phyloP scores from a whole-genome alignment of 306 rosid species.

The Vicia villosa region DNA sequence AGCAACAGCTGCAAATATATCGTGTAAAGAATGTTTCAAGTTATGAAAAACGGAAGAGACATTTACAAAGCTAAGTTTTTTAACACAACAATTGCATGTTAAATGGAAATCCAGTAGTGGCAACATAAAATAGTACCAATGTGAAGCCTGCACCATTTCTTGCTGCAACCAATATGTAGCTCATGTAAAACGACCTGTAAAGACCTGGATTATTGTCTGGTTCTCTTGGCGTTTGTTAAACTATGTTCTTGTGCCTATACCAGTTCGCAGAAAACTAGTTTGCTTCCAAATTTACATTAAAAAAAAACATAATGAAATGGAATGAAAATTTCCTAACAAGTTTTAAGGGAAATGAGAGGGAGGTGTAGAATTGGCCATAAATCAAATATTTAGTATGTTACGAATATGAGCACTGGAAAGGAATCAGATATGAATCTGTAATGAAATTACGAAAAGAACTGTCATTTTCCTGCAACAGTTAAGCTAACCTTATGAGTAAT shows the following conservation, averaged over 20 bases:
- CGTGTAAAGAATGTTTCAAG: conserved; percentile 24
- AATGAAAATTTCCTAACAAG: background rate
- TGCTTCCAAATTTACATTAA: conserved; percentile 12
- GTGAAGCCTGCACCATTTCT: conserved; percentile 25
- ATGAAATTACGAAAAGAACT: background rate
- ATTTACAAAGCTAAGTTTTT: conserved; percentile 23
- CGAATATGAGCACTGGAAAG: too few species aligned
- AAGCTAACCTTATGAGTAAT: conserved; percentile 13
- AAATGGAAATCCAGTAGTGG: conserved; percentile 26
- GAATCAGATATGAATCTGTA: conserved; percentile 19
- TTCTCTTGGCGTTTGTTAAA: conserved; percentile 38
- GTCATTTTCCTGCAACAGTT: conserved; percentile 2
- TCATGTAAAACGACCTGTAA: conserved; percentile 34
- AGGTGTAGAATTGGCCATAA: background rate
- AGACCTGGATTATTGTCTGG: conserved; percentile 41
- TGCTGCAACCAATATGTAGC: conserved; percentile 25
- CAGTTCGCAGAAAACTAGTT: conserved; percentile 17
- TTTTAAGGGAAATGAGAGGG: background rate
- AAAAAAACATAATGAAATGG: conserved; percentile 20
- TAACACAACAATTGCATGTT: conserved; percentile 11
- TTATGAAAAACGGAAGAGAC: conserved; percentile 12
- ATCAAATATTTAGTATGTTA: conserved; percentile 17
- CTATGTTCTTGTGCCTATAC: conserved; percentile 41
- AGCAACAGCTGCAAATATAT: conserved; percentile 29
- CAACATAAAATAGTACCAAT: conserved; percentile 19